A percentile compares a stretch with the other conserved stretches of the same genome.
Evolutionary conservation across 192 early-diverging fungal genomes (phyloP).

Genomic region (Dissophora ornata): DNA sequence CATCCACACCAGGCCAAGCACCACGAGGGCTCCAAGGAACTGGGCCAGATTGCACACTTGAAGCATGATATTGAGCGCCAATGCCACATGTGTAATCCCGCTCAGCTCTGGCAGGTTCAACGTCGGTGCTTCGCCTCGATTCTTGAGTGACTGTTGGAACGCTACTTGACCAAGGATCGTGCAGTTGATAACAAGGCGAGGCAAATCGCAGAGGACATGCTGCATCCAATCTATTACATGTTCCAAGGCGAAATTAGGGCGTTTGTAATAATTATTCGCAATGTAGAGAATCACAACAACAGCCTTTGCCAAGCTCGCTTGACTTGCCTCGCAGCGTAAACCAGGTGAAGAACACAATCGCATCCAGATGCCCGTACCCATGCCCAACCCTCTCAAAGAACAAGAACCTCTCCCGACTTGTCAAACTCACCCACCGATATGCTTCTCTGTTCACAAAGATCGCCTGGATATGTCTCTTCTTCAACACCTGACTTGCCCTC

Average conservation of each 20-base stretch:
- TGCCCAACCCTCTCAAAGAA: constrained; percentile 53
- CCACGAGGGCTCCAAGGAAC: constrained; percentile 23
- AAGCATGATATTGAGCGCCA: constrained; percentile 46
- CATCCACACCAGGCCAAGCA: constrained; percentile 26
- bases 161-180: constrained; percentile 35
- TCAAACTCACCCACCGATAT: constrained; percentile 45
- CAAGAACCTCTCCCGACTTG: constrained; percentile 30
- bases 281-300: too few relatives aligned
- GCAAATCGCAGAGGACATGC: constrained; percentile 41
- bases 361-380: constrained; percentile 39
- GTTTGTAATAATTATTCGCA: too few relatives aligned
- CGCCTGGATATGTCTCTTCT: constrained; percentile 30
- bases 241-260: too few relatives aligned
- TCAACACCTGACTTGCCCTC: constrained; percentile 26
- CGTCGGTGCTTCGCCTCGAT: constrained; percentile 23
- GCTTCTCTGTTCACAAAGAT: constrained; percentile 51
- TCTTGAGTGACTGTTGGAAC: constrained; percentile 24
- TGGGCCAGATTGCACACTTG: constrained; percentile 41
- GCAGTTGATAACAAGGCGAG: constrained; percentile 49
- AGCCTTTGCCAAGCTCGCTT: too few relatives aligned
- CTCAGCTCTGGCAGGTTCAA: constrained; percentile 33
- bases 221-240: constrained; percentile 44
- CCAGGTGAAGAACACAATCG: constrained; percentile 41
- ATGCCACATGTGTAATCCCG: constrained; percentile 20
- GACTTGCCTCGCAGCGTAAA: constrained; percentile 49